A percentile compares a stretch with the other conserved stretches of the same genome.
Evolutionary conservation across 177 flowering plant genomes (phyloP).

Genomic region (Telopea speciosissima): DNA sequence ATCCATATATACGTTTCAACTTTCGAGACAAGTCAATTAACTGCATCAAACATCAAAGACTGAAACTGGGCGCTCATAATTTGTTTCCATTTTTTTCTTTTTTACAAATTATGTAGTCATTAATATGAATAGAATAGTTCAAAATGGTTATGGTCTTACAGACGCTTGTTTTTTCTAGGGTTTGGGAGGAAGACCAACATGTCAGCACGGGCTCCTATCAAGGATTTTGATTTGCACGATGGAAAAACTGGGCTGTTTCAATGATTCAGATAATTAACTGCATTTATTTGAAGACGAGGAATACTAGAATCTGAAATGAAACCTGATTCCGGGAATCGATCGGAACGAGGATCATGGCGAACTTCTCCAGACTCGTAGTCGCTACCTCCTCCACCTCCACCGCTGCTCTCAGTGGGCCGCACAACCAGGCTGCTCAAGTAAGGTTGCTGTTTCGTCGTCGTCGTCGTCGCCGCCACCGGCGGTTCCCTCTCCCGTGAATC

Average conservation of each 20-base stretch:
- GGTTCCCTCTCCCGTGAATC: constrained; percentile 52
- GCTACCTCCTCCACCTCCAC: constrained; percentile 19
- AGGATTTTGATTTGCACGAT: not conserved
- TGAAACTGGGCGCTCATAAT: not conserved
- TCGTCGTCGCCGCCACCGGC: constrained; percentile 32
- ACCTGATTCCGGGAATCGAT: constrained; percentile 49
- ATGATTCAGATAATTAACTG: not conserved
- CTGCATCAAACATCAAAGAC: not conserved
- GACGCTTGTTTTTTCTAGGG: not conserved
- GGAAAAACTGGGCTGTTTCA: not conserved
- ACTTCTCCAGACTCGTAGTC: constrained; percentile 82
- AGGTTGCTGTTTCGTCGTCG: constrained; percentile 19
- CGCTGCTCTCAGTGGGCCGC: constrained; percentile 27
- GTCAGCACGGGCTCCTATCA: not conserved
- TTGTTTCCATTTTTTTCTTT: no score
- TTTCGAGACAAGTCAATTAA: not conserved
- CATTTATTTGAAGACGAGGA: not conserved
- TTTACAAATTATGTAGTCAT: not conserved
- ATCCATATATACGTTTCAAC: not conserved
- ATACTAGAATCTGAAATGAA: not conserved
- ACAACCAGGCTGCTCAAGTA: constrained; percentile 27
- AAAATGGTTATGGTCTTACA: not conserved
- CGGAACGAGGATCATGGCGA: constrained; percentile 52
- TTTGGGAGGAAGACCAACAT: not conserved
- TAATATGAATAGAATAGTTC: not conserved